These are phyloP conservation scores for Aspergillus sojae DNA, from an alignment of 2,329 filamentous ascomycete genomes.

Conservation along the genomic window DNA sequence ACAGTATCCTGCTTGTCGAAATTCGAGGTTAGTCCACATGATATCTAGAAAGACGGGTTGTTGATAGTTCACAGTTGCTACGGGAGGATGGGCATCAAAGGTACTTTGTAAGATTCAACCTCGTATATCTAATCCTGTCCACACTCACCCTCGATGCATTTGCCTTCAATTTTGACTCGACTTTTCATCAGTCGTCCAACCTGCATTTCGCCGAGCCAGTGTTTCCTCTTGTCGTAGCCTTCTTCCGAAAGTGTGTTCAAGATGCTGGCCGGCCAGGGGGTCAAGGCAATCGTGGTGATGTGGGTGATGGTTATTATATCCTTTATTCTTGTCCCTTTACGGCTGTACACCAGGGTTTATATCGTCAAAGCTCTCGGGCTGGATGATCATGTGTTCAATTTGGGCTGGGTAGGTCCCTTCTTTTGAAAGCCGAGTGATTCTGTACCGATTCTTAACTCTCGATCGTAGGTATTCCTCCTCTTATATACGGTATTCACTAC, in stretches of 20 bases:
- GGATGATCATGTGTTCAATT: constrained; percentile 37
- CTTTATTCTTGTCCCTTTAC: constrained; percentile 26
- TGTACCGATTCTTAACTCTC: neutral
- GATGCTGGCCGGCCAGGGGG: constrained; percentile 20
- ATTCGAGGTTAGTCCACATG: neutral
- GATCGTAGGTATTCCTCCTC: constrained; percentile 16
- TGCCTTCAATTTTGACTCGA: neutral
- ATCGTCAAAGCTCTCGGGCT: constrained; percentile 41
- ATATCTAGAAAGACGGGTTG: neutral
- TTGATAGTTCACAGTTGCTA: neutral
- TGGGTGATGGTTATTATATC: constrained; percentile 28
- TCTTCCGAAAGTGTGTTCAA: neutral
- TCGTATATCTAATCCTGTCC: neutral
- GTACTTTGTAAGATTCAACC: neutral
- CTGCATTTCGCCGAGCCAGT: neutral
- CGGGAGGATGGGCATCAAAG: neutral
- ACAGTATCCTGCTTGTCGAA: neutral
- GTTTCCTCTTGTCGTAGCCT: neutral
- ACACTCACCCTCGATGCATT: neutral
- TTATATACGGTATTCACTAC: constrained; percentile 38
- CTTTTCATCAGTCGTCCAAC: neutral
- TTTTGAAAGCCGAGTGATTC: neutral
- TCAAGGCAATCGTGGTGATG: constrained; percentile 24
- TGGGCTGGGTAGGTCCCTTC: constrained; percentile 29
- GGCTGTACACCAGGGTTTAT: constrained; percentile 27